A percentile compares a stretch with the other conserved stretches of the same genome.
Evolutionary conservation across 163 green algal genomes (phyloP).

Genomic region (Scenedesmus sp.): DNA sequence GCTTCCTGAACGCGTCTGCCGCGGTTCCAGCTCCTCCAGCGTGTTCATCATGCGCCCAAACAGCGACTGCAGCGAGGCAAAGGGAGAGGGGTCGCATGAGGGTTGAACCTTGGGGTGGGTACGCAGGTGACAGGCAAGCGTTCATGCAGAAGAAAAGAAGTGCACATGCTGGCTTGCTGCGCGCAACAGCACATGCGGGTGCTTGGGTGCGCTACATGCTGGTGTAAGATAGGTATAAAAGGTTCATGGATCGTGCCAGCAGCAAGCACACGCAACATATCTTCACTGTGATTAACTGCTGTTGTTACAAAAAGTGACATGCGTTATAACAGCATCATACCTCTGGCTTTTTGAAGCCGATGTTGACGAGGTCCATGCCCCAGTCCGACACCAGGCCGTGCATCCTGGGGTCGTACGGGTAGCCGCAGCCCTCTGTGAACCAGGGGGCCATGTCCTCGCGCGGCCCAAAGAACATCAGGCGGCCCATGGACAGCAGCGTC

Average conservation of each 20-base stretch:
- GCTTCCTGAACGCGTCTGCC: constrained; percentile 26
- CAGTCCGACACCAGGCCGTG: constrained; percentile 71
- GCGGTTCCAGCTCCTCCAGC: constrained; percentile 24
- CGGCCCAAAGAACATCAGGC: constrained; percentile 68
- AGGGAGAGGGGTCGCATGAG: no score
- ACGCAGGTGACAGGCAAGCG: no score
- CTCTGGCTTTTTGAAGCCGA: constrained; percentile 66
- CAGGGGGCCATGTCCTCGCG: constrained; percentile 62
- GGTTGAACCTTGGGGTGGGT: no score
- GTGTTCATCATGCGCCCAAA: constrained; percentile 53
- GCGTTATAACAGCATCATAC: not conserved
- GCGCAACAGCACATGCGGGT: no score
- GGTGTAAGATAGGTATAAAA: no score
- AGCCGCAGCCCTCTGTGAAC: constrained; percentile 65
- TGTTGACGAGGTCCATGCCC: constrained; percentile 74
- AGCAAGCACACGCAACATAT: no score
- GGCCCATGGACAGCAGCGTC: constrained; percentile 66
- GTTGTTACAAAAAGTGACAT: not conserved
- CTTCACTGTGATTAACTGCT: no score
- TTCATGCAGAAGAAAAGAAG: no score
- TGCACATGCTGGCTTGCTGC: no score
- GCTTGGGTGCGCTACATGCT: no score
- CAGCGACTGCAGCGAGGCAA: not conserved
- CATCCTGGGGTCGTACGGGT: constrained; percentile 65
- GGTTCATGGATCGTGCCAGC: no score